Percentiles rank a stretch among this genome's conserved stretches.
phyloP scores from a whole-genome alignment of 2,329 filamentous ascomycete genomes.

The Sarocladiaceae sp. region DNA sequence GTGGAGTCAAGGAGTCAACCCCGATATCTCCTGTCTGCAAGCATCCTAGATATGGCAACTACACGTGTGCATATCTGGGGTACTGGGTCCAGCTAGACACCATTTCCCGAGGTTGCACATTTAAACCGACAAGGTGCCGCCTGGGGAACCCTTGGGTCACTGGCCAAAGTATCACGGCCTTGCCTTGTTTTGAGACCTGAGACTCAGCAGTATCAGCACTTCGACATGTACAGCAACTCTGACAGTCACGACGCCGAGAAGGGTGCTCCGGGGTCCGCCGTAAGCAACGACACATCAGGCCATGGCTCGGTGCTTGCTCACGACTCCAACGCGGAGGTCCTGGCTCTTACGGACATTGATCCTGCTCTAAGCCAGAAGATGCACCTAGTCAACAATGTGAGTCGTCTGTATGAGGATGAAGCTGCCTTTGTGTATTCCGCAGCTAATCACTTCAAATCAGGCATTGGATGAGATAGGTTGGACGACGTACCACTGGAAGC shows the following conservation, averaged over 20 bases:
- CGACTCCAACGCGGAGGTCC: conserved; percentile 6
- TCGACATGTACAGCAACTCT: not conserved
- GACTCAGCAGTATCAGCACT: not conserved
- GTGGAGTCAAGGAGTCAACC: too few relatives aligned
- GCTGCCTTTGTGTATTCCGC: too few relatives aligned
- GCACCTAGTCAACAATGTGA: conserved; percentile 14
- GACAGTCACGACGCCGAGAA: not conserved
- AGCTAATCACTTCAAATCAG: conserved; percentile 13
- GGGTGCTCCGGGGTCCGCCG: not conserved
- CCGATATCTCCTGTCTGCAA: not conserved
- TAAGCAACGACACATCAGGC: not conserved
- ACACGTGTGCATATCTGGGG: not conserved
- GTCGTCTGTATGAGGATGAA: too few relatives aligned
- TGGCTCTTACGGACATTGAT: conserved; percentile 10
- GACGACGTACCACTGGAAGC: conserved; percentile 45
- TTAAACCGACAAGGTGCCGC: not conserved
- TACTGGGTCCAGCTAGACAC: not conserved
- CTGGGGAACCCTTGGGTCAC: not conserved
- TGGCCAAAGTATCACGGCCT: not conserved
- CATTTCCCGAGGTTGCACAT: not conserved
- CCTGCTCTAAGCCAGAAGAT: conserved; percentile 10
- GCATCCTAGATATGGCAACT: not conserved
- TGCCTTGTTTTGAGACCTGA: not conserved
- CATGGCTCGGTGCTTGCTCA: too few relatives aligned
- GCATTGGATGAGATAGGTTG: conserved; percentile 45